Evolutionary conservation across 1,139 yeast species (phyloP), one percentile per base, ranked within the genome.

Genomic region (Nakaseomyces uthaithaninus): DNA sequence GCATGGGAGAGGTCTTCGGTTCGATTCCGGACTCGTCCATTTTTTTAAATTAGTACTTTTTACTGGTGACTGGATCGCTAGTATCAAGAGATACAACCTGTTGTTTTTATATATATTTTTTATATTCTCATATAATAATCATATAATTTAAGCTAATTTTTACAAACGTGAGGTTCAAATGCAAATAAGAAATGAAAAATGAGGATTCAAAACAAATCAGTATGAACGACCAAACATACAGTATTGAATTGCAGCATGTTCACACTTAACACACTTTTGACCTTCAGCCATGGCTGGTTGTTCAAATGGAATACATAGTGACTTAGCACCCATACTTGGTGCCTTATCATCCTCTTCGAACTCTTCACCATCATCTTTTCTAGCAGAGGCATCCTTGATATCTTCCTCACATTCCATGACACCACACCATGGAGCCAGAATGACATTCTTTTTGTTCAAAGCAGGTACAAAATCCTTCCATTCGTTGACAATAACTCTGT

Each of bases 241-340:
- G 72, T 82, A 87, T 60, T 75, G 75, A 49, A 75, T 64, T 38
- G 98, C 98, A 35, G 66, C 65, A 54, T 68, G 70, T 48, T 74
- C 83, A 75, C 97, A 91, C 57, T 69, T 81, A 50, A 86, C 80
- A 78, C 98, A 93, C 67, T 79, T 81, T 53, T 86, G 85, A 53
- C 80, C 89, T 48, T 65, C 69, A 64, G 76, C 75, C 64, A 89
- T 74, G 54, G 68, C 74, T 47, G 95, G 95, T 71, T 89, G 97
- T 36, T 85, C 83, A 59, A 80, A 80, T 50, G 98, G 98, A 65
- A 89, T 87, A 75, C 99, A 93, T 66, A 93, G 73, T 15, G 95
- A 82, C 72, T 93, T 93, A 53, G 99, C 99, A 60, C 99, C 99
- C 99, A 93, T 93, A 45, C 94, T 80, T 59, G 98, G 98, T 20